Conservation (phyloP, 2,329 filamentous ascomycete species). For the Teratosphaeria epicoccoides region DNA sequence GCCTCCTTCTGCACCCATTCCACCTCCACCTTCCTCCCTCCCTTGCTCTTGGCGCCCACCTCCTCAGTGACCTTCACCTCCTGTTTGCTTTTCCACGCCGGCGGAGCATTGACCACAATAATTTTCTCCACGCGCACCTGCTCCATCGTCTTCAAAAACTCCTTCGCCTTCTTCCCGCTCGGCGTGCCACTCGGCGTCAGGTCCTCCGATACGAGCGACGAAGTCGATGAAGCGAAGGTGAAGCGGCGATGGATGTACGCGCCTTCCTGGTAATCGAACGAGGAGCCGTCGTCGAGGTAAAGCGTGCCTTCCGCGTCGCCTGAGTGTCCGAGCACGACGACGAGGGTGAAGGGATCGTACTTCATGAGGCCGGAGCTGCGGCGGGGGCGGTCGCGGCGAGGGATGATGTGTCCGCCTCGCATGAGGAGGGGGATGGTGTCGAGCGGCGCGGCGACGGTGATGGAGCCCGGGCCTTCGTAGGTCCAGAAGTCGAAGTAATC, state of each 20-base stretch:
- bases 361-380: slow-evolving; percentile 82
- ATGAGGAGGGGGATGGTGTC: slow-evolving; percentile 84
- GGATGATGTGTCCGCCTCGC: slow-evolving; percentile 85
- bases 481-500: slow-evolving; percentile 85
- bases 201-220: slow-evolving; percentile 59
- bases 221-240: slow-evolving; percentile 45
- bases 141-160: slow-evolving; percentile 70
- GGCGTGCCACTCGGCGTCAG: slow-evolving; percentile 36
- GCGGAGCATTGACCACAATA: slow-evolving; percentile 68
- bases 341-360: slow-evolving; percentile 88
- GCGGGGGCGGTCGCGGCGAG: slow-evolving; percentile 77
- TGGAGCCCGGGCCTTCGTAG: slow-evolving; percentile 61
- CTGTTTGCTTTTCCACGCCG: slow-evolving; percentile 56
- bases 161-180: slow-evolving; percentile 53
- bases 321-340: slow-evolving; percentile 59
- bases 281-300: slow-evolving; percentile 89
- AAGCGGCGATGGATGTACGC: slow-evolving; percentile 84
- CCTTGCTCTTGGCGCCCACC: slow-evolving; percentile 31
- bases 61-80: slow-evolving; percentile 56
- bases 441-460: slow-evolving; percentile 65
- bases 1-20: slow-evolving; percentile 46
- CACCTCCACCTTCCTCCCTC: slow-evolving; percentile 41
- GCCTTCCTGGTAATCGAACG: slow-evolving; percentile 74
- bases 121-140: slow-evolving; percentile 74
- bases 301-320: slow-evolving; percentile 70